phyloP scores from a whole-genome alignment of 2,329 filamentous ascomycete species.

The Fusarium nodosum region DNA sequence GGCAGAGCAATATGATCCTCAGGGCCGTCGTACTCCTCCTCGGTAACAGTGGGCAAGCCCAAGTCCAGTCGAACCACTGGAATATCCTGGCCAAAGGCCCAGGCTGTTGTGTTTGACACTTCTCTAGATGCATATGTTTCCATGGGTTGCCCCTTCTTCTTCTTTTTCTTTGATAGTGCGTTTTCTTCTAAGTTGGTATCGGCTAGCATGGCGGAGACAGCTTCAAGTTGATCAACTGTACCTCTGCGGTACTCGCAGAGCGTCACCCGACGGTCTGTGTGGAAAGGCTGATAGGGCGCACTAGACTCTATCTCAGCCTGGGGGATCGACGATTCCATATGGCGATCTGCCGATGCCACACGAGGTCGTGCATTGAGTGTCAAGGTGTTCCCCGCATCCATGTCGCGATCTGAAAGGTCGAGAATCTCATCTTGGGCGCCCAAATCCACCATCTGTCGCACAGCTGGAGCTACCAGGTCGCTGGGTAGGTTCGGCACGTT shows the following conservation, averaged over 20 bases:
- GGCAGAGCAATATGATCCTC: slow-evolving; percentile 72
- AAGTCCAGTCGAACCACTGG: slow-evolving; percentile 65
- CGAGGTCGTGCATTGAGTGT: slow-evolving; percentile 61
- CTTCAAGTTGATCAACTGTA: slow-evolving; percentile 53
- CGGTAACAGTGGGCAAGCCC: slow-evolving; percentile 60
- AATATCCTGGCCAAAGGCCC: slow-evolving; percentile 73
- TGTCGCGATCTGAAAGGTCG: slow-evolving; percentile 65
- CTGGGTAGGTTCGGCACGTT: slow-evolving; percentile 74
- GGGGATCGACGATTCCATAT: slow-evolving; percentile 74
- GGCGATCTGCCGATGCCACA: slow-evolving; percentile 56
- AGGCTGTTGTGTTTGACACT: slow-evolving; percentile 52
- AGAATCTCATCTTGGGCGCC: slow-evolving; percentile 68
- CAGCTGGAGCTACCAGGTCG: slow-evolving; percentile 67
- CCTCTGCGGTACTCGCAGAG: slow-evolving; percentile 73
- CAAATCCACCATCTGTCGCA: slow-evolving; percentile 65
- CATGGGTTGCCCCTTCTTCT: slow-evolving; percentile 52
- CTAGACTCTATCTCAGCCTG: slow-evolving; percentile 95
- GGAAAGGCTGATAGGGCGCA: slow-evolving; percentile 94
- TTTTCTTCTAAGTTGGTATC: slow-evolving; percentile 59
- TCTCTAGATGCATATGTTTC: slow-evolving; percentile 34
- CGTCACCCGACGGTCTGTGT: slow-evolving; percentile 88
- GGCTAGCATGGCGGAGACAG: slow-evolving; percentile 58
- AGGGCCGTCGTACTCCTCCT: slow-evolving; percentile 66
- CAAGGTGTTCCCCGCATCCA: slow-evolving; percentile 68
- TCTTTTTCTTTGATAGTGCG: slow-evolving; percentile 55